Conservation (phyloP, 2,329 filamentous ascomycete genomes). For the Fusarium sp. region DNA sequence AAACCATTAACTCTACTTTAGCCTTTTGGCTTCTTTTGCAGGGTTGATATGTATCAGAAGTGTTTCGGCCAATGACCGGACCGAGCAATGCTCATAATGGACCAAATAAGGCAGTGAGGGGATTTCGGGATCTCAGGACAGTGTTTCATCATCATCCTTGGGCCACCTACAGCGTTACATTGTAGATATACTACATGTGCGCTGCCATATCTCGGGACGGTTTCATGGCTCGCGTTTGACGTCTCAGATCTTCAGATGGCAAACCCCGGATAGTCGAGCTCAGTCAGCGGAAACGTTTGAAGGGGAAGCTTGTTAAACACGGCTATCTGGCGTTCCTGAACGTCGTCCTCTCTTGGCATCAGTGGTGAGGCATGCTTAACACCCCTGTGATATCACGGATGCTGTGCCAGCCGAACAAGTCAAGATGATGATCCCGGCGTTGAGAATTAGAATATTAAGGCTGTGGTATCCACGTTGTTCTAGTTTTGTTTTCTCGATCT, state of each 20-base stretch:
- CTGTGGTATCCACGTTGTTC: neutral
- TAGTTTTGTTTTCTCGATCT: constrained; percentile 2
- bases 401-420: constrained; percentile 21
- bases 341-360: constrained; percentile 26
- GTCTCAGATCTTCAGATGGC: constrained; percentile 22
- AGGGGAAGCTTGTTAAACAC: constrained; percentile 20
- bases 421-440: constrained; percentile 8
- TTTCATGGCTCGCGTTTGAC: constrained; percentile 22
- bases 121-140: constrained; percentile 6
- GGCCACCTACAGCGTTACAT: constrained; percentile 10
- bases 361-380: constrained; percentile 17
- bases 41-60: constrained; percentile 16
- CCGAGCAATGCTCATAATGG: constrained; percentile 1
- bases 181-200: neutral
- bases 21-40: constrained; percentile 1
- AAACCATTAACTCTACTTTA: neutral
- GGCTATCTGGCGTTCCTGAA: constrained; percentile 24
- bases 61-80: constrained; percentile 21
- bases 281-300: constrained; percentile 19
- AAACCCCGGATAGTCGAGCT: constrained; percentile 7
- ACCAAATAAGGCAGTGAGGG: neutral
- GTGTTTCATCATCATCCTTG: constrained; percentile 17
- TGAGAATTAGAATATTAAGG: constrained; percentile 13
- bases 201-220: constrained; percentile 11
- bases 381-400: constrained; percentile 27